Evolutionary conservation across 169 alveolate species (phyloP).

Genomic region (Neospora caninum): DNA sequence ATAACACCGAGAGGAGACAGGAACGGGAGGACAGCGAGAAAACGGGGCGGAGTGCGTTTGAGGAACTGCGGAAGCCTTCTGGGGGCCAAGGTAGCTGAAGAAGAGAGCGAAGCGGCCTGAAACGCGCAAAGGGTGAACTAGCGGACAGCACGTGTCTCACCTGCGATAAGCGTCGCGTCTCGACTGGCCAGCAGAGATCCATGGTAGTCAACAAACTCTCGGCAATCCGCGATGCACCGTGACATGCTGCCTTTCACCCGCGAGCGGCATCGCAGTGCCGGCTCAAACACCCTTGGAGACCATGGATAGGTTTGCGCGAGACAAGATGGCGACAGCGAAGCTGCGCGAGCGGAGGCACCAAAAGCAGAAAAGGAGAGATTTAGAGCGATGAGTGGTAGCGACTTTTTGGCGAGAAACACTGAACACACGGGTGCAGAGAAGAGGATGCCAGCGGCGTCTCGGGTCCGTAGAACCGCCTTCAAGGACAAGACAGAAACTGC

Average conservation of each 20-base stretch:
- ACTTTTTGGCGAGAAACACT: no score
- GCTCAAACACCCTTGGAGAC: no score
- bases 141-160: background rate
- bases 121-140: background rate
- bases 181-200: conserved; percentile 40
- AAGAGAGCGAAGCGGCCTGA: background rate
- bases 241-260: conserved; percentile 25
- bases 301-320: no score
- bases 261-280: background rate
- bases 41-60: background rate
- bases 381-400: no score
- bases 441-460: no score
- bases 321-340: no score
- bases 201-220: conserved; percentile 24
- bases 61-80: background rate
- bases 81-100: background rate
- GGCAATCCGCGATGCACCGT: conserved; percentile 39
- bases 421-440: no score
- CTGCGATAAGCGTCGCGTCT: background rate
- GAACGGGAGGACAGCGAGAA: background rate
- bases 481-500: no score
- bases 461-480: no score
- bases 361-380: no score
- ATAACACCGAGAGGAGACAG: no score
- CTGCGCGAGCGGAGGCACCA: no score